Base-by-base conservation (phyloP, 208 protist species). In the Leptomonas seymouri region DNA sequence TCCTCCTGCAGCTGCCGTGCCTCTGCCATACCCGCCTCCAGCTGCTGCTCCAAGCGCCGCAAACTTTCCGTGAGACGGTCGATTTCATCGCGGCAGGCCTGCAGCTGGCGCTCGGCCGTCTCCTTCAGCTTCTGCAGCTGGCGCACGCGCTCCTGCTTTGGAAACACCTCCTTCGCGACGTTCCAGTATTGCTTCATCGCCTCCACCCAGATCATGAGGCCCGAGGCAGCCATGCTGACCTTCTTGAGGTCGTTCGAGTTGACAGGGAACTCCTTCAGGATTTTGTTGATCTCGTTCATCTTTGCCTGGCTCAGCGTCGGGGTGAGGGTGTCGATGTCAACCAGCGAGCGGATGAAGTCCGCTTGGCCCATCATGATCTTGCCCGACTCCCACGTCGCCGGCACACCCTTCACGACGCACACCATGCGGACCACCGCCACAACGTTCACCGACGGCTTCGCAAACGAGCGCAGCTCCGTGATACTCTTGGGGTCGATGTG, bases 161-260 rank as follows among this genome's bases (percentile, higher is more conserved):
- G 99, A 23, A 98, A 88, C 27, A 99, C 98, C 64, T 95, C 97
- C 82, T 99, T 99, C 25, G 93, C 92, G 12, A 99, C 96, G 61
- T 93, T 90, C 86, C 99, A 99, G 88, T 99, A 99, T 63, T 97
- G 87, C 58, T 98, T 92, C 85, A 99, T 99, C 50, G 98, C 97
- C 73, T 95, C 83, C 21, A 99, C 97, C 98, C 98, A 99, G 46
- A 93, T 93, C 83, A 99, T 97, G 36, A 99, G 78, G 8, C 91
- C 95, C 9, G 91, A 93, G 50, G 92, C 97, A 23, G 98, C 97
- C 60, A 93, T 78, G 76, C 92, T 97, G 11, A 94, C 86, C 78
- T 94, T 94, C 78, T 95, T 94, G 39, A 97, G 82, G 46, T 93
- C 89, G 61, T 91, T 94, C 30, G 92, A 94, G 58, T 97, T 91